Percentiles rank a stretch among this genome's conserved stretches.
Conservation (phyloP, 2,329 filamentous ascomycete species). For the Tolypocladium cylindrosporum region DNA sequence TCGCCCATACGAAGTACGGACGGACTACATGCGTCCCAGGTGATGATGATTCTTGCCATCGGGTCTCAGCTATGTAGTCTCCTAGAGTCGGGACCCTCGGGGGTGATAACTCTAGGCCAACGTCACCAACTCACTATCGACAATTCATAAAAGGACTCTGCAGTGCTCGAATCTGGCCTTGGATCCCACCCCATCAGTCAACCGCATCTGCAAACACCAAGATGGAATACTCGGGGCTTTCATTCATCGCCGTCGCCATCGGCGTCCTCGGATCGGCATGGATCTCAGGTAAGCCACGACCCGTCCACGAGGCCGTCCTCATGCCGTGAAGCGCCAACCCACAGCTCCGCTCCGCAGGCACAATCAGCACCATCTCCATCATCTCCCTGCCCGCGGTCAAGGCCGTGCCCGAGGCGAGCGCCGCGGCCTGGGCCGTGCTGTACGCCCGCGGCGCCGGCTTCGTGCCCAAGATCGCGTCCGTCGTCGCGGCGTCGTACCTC, state of each 20-base stretch:
- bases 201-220: not conserved
- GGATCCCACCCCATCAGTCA: not conserved
- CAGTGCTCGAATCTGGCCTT: no score
- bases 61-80: not conserved
- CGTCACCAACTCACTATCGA: not conserved
- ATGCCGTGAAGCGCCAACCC: not conserved
- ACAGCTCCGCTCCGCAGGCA: slow-evolving; percentile 15
- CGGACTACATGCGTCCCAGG: not conserved
- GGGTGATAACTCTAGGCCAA: not conserved
- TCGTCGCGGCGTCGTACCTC: slow-evolving; percentile 21
- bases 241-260: slow-evolving; percentile 24
- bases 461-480: slow-evolving; percentile 25
- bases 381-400: slow-evolving; percentile 21
- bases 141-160: not conserved
- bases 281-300: slow-evolving; percentile 18
- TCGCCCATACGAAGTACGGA: no score
- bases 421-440: slow-evolving; percentile 25
- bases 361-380: slow-evolving; percentile 24
- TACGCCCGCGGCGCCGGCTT: slow-evolving; percentile 24
- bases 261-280: slow-evolving; percentile 27
- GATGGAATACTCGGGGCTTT: slow-evolving; percentile 15
- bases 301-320: not conserved
- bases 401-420: slow-evolving; percentile 16
- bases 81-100: not conserved
- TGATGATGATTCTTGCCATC: not conserved